Evolutionary conservation across 164 flowering plant genomes (phyloP), one percentile per base, ranked within the genome.

Genomic region (Echeveria elegans): DNA sequence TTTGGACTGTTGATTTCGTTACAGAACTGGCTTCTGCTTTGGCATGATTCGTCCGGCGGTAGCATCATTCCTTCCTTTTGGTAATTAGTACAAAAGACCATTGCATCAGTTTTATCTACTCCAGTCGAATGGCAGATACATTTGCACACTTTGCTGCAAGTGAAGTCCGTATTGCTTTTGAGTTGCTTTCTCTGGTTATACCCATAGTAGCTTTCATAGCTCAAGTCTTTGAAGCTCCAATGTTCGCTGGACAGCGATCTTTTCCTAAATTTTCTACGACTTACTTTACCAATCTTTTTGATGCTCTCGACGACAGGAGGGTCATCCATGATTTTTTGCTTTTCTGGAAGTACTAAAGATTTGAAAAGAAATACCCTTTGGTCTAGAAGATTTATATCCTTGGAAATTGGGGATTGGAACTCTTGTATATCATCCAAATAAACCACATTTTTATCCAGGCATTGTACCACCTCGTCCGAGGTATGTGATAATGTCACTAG

Each of bases 321-420:
- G 4, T 11, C 36, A 31, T 28, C 38, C 37, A 11, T 18, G 16
- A 66, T 37, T 12, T 69, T 61, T 48, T 29, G 58, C 31, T 4
- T 1, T 21, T 16, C 65, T 24, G 73, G 68, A 9, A 36, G 24
- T 48, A 5, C 19, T 15, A 64, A 58, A 47, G 81, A 60, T 72
- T 72, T 79, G 72, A 86, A 83, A 77, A 80, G 63, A 68, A 86
- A 85, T 5, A 85, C 38, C 59, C 87, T 82, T 68, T 80, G 87
- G 68, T 91, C 88, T 63, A 79, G 82, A 40, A 66, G 21, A 65
- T 61, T 61, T 9, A 60, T 75, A 32, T 76, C 77, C 53, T 73
- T 77, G 50, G 61, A 56, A 6, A 26, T 28, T 6, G 61, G 61
- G 32, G 61, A 56, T 29, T 15, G 32, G 61, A 56, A 56, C 61